Percentiles rank a stretch among this genome's conserved stretches.
phyloP scores from a whole-genome alignment of 768 basidiomycete genomes.

The Chalciporus sphaerocephalus region DNA sequence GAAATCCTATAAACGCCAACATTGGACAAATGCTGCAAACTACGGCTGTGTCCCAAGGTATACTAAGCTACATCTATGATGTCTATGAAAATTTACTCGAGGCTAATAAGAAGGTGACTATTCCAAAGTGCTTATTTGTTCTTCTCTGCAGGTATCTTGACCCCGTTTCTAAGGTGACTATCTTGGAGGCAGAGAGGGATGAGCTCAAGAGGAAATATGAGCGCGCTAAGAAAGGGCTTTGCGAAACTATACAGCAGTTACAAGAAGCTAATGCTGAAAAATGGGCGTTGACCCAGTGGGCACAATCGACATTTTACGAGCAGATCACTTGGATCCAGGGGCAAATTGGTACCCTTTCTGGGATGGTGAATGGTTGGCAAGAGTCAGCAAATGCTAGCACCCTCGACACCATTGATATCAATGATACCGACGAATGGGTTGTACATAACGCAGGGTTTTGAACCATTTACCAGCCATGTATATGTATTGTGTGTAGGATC shows the following conservation, averaged over 20 bases:
- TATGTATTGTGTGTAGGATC: no score
- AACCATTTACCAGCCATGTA: background rate
- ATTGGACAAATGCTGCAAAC: conserved; percentile 12
- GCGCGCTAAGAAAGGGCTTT: conserved; percentile 13
- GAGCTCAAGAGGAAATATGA: conserved; percentile 15
- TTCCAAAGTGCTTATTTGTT: background rate
- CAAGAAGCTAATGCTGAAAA: conserved; percentile 16
- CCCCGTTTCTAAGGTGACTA: conserved; percentile 5
- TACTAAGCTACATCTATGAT: conserved; percentile 8
- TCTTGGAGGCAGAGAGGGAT: conserved; percentile 14
- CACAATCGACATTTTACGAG: conserved; percentile 3
- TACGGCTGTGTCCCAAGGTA: conserved; percentile 15
- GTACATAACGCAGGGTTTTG: background rate
- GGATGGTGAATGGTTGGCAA: conserved; percentile 3
- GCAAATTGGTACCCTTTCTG: background rate
- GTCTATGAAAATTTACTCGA: conserved; percentile 10
- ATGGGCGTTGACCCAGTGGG: conserved; percentile 11
- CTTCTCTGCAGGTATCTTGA: conserved; percentile 1
- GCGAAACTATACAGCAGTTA: conserved; percentile 16
- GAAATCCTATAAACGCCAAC: background rate
- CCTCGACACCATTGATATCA: no score
- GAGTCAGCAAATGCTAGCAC: background rate
- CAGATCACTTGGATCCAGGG: conserved; percentile 8
- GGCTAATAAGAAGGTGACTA: conserved; percentile 12
- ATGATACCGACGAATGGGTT: conserved; percentile 4